Percentiles rank a stretch among this genome's conserved stretches.
Evolutionary conservation across 176 grass and related monocot genomes (phyloP).

Genomic region (Zea mays): Zm-B73-REFERENCE-NAM-5.0 NC_050102.1:139496501-139497000

Average conservation of each 20-base stretch:
- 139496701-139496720: not conserved
- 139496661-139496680: constrained; percentile 35
- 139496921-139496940: no score
- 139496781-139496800: not conserved
- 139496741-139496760: no score
- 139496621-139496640: constrained; percentile 48
- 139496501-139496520: constrained; percentile 18
- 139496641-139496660: constrained; percentile 51
- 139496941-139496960: no score
- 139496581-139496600: constrained; percentile 61
- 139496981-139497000: no score
- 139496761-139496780: not conserved
- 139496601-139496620: constrained; percentile 61
- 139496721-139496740: no score
- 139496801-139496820: not conserved
- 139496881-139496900: no score
- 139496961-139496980: no score
- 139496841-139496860: no score
- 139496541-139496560: constrained; percentile 82
- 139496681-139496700: constrained; percentile 16
- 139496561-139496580: constrained; percentile 43
- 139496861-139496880: no score
- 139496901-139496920: no score
- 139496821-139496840: not conserved
- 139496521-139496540: constrained; percentile 49